Evolutionary conservation across 2,329 filamentous ascomycete genomes (phyloP).

Genomic region (Diaporthe vaccinii): DNA sequence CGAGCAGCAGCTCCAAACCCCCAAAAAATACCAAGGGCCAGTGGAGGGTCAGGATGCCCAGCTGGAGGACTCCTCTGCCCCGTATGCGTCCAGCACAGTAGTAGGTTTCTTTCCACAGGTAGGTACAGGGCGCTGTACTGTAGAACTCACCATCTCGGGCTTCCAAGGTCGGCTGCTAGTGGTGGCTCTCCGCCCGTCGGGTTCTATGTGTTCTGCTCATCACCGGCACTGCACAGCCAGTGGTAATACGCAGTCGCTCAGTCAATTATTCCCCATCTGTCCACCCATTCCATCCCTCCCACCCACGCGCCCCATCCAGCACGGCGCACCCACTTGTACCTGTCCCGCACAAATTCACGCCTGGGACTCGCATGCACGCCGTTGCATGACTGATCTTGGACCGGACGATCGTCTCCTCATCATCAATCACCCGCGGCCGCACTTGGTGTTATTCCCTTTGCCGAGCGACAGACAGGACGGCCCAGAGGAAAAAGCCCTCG

Average conservation of each 20-base stretch:
- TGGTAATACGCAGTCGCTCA: background rate
- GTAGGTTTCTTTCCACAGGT: background rate
- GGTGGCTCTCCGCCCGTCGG: background rate
- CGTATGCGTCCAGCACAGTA: background rate
- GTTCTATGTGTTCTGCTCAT: background rate
- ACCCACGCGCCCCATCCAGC: background rate
- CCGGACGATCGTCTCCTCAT: conserved; percentile 25
- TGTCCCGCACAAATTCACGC: conserved; percentile 1
- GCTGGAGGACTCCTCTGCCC: background rate
- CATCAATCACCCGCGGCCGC: conserved; percentile 14
- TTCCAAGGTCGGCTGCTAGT: background rate
- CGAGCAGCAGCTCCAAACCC: background rate
- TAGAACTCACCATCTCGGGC: background rate
- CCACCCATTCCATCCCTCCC: conserved; percentile 4
- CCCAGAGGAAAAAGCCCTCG: background rate
- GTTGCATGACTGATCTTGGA: conserved; percentile 21
- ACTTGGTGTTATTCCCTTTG: conserved; percentile 10
- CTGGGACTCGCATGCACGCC: conserved; percentile 1
- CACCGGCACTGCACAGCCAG: background rate
- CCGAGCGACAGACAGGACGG: conserved; percentile 9
- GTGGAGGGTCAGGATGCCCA: background rate
- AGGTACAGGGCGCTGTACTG: background rate
- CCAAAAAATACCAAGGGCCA: background rate
- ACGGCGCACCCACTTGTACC: conserved; percentile 6
- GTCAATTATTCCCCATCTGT: background rate